Evolutionary conservation across 345 rosid genomes (phyloP).

Genomic region (Moricandia moricandioides): DNA sequence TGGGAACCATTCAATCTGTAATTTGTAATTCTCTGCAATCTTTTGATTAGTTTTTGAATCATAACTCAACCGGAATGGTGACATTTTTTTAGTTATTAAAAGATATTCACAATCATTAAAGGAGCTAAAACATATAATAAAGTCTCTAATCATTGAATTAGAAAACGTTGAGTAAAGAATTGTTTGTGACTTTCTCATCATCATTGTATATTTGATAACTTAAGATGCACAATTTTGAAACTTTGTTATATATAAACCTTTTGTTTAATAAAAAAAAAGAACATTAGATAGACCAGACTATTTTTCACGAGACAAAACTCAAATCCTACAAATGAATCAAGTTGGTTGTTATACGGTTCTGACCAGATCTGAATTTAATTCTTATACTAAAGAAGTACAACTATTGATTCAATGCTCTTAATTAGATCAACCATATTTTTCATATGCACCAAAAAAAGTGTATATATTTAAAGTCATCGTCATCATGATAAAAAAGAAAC

Average conservation of each 20-base stretch:
- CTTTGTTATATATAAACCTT: background rate
- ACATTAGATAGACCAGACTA: background rate
- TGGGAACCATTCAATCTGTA: conserved; percentile 16
- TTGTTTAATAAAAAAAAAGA: no score
- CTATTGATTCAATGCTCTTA: background rate
- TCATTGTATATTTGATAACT: background rate
- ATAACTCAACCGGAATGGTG: background rate
- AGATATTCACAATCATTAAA: background rate
- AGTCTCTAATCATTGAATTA: background rate
- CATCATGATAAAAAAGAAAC: background rate
- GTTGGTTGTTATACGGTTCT: background rate
- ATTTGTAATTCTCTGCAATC: background rate
- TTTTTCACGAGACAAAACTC: background rate
- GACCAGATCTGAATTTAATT: background rate
- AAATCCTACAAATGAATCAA: background rate
- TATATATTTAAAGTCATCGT: background rate
- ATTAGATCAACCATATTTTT: conserved; percentile 2
- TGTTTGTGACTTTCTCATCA: background rate
- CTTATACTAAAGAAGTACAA: background rate
- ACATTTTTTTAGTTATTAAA: background rate
- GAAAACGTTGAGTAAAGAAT: background rate
- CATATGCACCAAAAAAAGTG: background rate
- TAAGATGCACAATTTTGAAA: background rate
- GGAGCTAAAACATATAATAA: background rate
- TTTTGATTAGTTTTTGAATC: background rate